Base-by-base conservation (phyloP, 305 asterid species). In the Fraxinus latifolia region DNA sequence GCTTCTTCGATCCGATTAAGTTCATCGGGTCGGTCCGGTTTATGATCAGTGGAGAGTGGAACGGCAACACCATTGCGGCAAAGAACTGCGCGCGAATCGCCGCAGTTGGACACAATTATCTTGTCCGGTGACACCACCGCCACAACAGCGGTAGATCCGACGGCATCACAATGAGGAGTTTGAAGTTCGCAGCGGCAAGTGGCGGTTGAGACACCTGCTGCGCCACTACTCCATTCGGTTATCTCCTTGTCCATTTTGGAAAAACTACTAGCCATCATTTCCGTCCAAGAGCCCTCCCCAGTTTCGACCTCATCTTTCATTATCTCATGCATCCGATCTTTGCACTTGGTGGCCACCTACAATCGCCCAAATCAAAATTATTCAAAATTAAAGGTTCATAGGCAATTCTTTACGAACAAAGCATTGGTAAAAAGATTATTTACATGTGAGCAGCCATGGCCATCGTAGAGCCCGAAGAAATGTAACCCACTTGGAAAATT, bases 361-460 rank as follows among this genome's bases (percentile, higher is more conserved):
- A 85, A 76, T 33, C 3, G 31, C 21, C 0, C 39, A 74, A 31
- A 42, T 32, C 42, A 25, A 79, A 50, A 8, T 27, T 19, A 6
- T 74, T 15, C 65, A 37, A 50, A 19, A n/a, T 0, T 1, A 2
- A 3, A n/a, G 0, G 8, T 0, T 50, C 2, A 12, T 36, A 74
- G 2, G 1, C 6, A 29, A 7, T 8, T 55, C 9, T 55, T 4
- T 1, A 5, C 0, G 3, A 53, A 11, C 0, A 70, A 17, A 0
- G 0, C 0, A 50, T 68, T 1, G 23, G 58, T 47, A 12, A 12
- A 47, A 47, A 39, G 29, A 21, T 3, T 36, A 1, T 86, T 84
- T 84, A 94, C 98, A 86, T 95, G 99, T 2, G 99, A 93, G 94
- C 99, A 95, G 55, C 99, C 99, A 67, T 95, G 98, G 31, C 98